Conservation (phyloP, 2,329 filamentous ascomycete genomes). For the Cercospora citrullina region DNA sequence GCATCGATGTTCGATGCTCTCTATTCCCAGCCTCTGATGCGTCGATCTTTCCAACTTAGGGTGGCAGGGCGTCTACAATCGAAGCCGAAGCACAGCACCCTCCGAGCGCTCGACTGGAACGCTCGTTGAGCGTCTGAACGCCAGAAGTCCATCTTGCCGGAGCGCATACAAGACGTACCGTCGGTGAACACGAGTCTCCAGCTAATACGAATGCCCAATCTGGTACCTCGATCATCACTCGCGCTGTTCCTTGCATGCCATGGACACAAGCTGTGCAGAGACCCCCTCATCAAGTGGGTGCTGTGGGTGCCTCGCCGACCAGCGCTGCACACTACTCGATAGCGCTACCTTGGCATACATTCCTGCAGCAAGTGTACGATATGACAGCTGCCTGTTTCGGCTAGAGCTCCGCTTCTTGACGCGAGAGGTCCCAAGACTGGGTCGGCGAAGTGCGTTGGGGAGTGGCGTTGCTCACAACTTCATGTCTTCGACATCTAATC, state of each 20-base stretch:
- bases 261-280: not conserved
- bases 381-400: slow-evolving; percentile 13
- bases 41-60: not conserved
- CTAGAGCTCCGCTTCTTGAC: slow-evolving; percentile 1
- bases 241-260: slow-evolving; percentile 1
- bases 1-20: not conserved
- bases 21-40: not conserved
- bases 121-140: not conserved
- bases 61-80: not conserved
- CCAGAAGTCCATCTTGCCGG: not conserved
- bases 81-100: not conserved
- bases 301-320: not conserved
- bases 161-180: not conserved
- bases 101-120: not conserved
- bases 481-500: not conserved
- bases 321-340: slow-evolving; percentile 8
- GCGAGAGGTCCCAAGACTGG: not conserved
- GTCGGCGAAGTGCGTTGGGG: not conserved
- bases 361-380: not conserved
- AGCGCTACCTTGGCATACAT: slow-evolving; percentile 6
- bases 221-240: not conserved
- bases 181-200: not conserved
- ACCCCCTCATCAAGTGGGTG: not conserved
- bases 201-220: not conserved
- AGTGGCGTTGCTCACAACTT: slow-evolving; percentile 6